phyloP scores from a whole-genome alignment of 495 filamentous ascomycete genomes.

The Penicillium cataractarum region DNA sequence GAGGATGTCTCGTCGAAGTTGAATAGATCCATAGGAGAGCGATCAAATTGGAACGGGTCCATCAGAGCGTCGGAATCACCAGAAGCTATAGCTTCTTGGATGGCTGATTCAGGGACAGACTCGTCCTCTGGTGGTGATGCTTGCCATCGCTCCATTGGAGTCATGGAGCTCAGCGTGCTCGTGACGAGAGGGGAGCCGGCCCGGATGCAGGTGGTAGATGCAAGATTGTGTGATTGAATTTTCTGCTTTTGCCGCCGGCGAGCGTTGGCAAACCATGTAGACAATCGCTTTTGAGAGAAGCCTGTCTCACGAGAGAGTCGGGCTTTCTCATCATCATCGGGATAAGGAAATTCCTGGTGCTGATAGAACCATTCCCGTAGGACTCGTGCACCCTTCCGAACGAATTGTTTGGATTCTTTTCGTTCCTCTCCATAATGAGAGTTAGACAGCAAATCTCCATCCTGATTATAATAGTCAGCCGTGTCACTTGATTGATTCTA shows the following conservation, averaged over 20 bases:
- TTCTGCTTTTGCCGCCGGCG: conserved; percentile 51
- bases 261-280: conserved; percentile 51
- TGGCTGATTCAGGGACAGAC: conserved; percentile 34
- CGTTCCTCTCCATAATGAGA: conserved; percentile 15
- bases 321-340: conserved; percentile 37
- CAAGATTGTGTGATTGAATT: conserved; percentile 52
- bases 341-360: conserved; percentile 51
- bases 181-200: conserved; percentile 43
- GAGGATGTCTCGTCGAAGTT: conserved; percentile 33
- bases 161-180: conserved; percentile 57
- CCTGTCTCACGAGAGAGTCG: conserved; percentile 38
- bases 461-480: not conserved
- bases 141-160: conserved; percentile 78
- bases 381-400: conserved; percentile 56
- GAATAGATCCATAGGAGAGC: conserved; percentile 23
- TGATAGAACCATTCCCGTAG: conserved; percentile 47
- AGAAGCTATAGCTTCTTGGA: conserved; percentile 49
- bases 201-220: conserved; percentile 49
- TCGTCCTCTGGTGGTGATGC: conserved; percentile 79
- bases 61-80: conserved; percentile 58
- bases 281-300: conserved; percentile 39
- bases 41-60: conserved; percentile 48
- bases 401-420: conserved; percentile 59
- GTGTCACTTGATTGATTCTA: not conserved
- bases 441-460: not conserved